Evolutionary conservation across 768 basidiomycete genomes (phyloP), one percentile per base, ranked within the genome.

Genomic region (Leucosporidium yakuticum): DNA sequence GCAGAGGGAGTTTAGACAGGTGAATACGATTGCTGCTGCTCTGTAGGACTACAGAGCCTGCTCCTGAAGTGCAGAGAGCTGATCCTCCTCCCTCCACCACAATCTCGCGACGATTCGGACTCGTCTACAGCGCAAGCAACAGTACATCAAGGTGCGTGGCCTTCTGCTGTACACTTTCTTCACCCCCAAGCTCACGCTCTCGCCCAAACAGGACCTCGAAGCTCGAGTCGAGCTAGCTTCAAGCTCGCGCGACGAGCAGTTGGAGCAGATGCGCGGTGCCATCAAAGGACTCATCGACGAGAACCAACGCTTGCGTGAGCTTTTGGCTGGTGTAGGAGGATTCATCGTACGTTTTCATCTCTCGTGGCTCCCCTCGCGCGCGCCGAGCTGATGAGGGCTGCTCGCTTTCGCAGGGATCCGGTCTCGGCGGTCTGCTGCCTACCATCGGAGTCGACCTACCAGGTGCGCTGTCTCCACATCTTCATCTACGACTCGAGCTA

Each of bases 1-100:
- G 1, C 79, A 80, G 65, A 65, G 79, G 27, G 79, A 80, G 65
- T 80, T 79, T 59, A 57, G 79, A 4, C 69, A 65, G 51, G 69
- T 70, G 8, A 73, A 67, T 65, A 77, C 48, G 76, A 76, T 59
- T 69, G 73, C 20, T 59, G 74, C 65, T 39, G 6, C 15, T 23
- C 12, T 21, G 17, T 23, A n/a, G 17, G 27, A 19, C 20, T 32
- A 21, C 11, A 8, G 12, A 25, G 4, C 23, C 53, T n/a, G 15
- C 27, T 20, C 1, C 25, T 8, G 27, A 12, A 4, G n/a, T 55
- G 27, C 29, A 56, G 36, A 2, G 11, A 58, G 21, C 51, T 47
- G 39, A 44, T 15, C 32, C 14, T 63, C 23, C 50, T 31, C 48
- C n/a, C 17, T 25, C n/a, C 62, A 68, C 62, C 49, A 63, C 23